Conservation (phyloP, 176 grass and related monocot species). For the Thalia dealbata region DNA sequence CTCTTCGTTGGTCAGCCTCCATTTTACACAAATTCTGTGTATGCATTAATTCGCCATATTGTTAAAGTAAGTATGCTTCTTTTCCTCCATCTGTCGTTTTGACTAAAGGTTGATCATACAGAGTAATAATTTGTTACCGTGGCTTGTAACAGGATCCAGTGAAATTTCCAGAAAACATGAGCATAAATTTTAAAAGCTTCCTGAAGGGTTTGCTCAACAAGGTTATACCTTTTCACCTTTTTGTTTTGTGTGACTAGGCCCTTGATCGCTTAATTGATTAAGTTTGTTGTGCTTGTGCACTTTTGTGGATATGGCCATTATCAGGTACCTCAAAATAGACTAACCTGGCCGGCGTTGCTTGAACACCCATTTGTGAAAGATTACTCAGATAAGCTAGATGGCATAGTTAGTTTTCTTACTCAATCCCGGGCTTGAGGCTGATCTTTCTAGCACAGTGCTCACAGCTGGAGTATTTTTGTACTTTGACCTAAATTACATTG, state of each 20-base stretch:
- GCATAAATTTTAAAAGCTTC: conserved; percentile 76
- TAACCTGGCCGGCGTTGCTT: conserved; percentile 81
- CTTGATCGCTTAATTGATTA: conserved; percentile 19
- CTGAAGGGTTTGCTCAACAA: conserved; percentile 92
- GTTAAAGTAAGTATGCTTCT: conserved; percentile 65
- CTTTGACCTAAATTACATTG: neutral
- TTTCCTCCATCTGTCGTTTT: conserved; percentile 21
- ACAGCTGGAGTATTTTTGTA: neutral
- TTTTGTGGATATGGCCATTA: conserved; percentile 6
- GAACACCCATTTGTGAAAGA: conserved; percentile 97
- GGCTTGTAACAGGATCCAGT: conserved; percentile 60
- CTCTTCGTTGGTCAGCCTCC: conserved; percentile 94
- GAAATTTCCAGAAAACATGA: conserved; percentile 98
- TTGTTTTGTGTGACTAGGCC: conserved; percentile 9
- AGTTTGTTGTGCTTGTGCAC: neutral
- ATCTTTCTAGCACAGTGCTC: neutral
- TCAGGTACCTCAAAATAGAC: conserved; percentile 74
- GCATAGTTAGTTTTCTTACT: conserved; percentile 25
- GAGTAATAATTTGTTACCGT: conserved; percentile 18
- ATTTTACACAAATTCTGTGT: conserved; percentile 98
- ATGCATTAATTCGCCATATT: conserved; percentile 87
- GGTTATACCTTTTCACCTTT: conserved; percentile 27
- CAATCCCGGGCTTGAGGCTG: neutral
- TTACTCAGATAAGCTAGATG: conserved; percentile 31
- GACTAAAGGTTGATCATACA: neutral